These are phyloP conservation scores for Pythium phragmitis DNA, from an alignment of 352 stramenopile species.

Conservation along the genomic window DNA sequence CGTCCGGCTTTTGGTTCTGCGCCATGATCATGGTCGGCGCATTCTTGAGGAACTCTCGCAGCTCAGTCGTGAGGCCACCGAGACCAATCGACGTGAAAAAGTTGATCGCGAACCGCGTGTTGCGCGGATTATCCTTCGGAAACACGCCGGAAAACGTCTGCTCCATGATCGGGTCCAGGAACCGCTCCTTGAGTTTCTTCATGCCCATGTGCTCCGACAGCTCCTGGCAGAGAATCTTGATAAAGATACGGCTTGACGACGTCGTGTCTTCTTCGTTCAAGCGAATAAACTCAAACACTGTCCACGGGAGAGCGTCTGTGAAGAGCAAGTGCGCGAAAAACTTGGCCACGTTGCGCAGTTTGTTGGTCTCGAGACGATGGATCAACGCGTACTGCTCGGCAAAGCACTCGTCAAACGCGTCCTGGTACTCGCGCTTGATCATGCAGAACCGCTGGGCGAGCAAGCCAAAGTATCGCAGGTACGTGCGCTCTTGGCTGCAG, in stretches of 20 bases:
- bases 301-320: conserved; percentile 98
- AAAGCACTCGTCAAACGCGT: conserved; percentile 95
- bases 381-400: conserved; percentile 94
- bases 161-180: conserved; percentile 91
- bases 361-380: conserved; percentile 98
- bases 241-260: conserved; percentile 98
- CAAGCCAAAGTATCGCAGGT: conserved; percentile 96
- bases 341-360: conserved; percentile 98
- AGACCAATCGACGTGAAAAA: conserved; percentile 99
- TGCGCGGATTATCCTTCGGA: conserved; percentile 95
- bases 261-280: conserved; percentile 99
- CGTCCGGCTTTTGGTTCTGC: conserved; percentile 38
- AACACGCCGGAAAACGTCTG: conserved; percentile 95
- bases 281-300: conserved; percentile 94
- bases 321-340: conserved; percentile 98
- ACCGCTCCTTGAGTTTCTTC: conserved; percentile 93
- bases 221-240: conserved; percentile 99
- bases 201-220: conserved; percentile 97
- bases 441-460: conserved; percentile 97
- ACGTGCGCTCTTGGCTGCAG: conserved; percentile 98
- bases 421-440: conserved; percentile 94
- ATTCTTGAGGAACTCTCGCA: conserved; percentile 97
- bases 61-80: conserved; percentile 95
- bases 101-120: conserved; percentile 99
- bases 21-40: conserved; percentile 94